These are phyloP conservation scores for Ploettnerulaceae sp. DNA, from an alignment of 2,329 filamentous ascomycete species.

Conservation along the genomic window DNA sequence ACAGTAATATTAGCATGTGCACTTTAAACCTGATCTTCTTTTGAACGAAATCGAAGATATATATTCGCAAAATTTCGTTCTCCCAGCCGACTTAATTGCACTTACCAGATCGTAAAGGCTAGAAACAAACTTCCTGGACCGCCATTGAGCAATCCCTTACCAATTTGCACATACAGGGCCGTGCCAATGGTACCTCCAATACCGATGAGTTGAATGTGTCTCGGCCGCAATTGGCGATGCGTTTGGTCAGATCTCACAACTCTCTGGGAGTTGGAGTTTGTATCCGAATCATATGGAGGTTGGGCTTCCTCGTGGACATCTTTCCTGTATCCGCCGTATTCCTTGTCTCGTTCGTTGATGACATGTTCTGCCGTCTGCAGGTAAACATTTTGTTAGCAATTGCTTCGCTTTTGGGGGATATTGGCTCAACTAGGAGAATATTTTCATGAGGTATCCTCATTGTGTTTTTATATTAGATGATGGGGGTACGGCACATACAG, in stretches of 20 bases:
- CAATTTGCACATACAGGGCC: slow-evolving; percentile 49
- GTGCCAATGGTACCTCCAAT: slow-evolving; percentile 63
- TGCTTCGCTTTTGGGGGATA: not conserved
- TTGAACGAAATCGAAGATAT: not conserved
- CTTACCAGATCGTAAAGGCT: slow-evolving; percentile 54
- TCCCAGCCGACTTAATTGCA: no score
- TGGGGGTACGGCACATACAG: not conserved
- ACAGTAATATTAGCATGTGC: not conserved
- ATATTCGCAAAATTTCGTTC: no score
- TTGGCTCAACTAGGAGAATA: not conserved
- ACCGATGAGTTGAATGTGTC: slow-evolving; percentile 40
- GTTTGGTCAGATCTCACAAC: slow-evolving; percentile 24
- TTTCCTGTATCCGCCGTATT: slow-evolving; percentile 13
- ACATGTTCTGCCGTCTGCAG: slow-evolving; percentile 15
- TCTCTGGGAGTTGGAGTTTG: slow-evolving; percentile 1
- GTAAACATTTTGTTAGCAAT: not conserved
- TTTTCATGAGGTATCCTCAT: not conserved
- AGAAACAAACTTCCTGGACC: slow-evolving; percentile 54
- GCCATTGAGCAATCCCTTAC: slow-evolving; percentile 51
- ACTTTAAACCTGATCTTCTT: not conserved
- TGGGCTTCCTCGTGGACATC: slow-evolving; percentile 22
- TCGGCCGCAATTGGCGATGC: slow-evolving; percentile 38
- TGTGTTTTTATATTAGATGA: not conserved
- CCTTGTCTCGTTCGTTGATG: slow-evolving; percentile 10
- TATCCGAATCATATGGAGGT: slow-evolving; percentile 17